Percentiles rank a stretch among this genome's conserved stretches.
These are phyloP conservation scores for Arctostaphylos glauca DNA, from an alignment of 148 eudicot genomes.

Conservation along the genomic window DNA sequence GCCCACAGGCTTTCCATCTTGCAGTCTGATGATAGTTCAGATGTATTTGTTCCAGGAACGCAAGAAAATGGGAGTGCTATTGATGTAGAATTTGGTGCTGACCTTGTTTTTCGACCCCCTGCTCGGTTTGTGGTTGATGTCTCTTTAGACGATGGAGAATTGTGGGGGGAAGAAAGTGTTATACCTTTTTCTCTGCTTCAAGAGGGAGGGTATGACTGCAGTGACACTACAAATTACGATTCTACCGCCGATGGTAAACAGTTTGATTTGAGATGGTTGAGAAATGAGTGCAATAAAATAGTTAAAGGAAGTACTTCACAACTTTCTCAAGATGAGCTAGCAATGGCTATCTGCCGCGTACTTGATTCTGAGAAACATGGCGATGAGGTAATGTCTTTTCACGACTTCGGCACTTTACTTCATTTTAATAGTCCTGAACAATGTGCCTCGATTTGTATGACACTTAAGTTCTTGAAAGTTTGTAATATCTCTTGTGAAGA, in stretches of 20 bases:
- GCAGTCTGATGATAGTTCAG: conserved; percentile 47
- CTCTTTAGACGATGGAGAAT: conserved; percentile 57
- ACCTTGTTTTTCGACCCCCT: conserved; percentile 71
- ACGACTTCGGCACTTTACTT: neutral
- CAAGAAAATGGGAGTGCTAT: conserved; percentile 30
- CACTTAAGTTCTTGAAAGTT: neutral
- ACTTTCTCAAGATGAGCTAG: conserved; percentile 89
- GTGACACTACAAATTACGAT: conserved; percentile 25
- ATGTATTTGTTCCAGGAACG: conserved; percentile 20
- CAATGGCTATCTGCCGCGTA: conserved; percentile 83
- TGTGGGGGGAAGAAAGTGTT: conserved; percentile 36
- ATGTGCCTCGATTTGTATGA: conserved; percentile 3
- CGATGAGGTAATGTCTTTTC: conserved; percentile 65
- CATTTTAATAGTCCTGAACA: conserved; percentile 1
- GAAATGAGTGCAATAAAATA: conserved; percentile 67
- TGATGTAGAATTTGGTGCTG: conserved; percentile 73
- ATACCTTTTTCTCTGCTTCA: conserved; percentile 45
- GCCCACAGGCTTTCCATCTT: conserved; percentile 49
- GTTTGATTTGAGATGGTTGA: conserved; percentile 83
- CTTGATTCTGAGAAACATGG: conserved; percentile 95
- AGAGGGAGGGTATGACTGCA: conserved; percentile 41
- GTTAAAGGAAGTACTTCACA: conserved; percentile 70
- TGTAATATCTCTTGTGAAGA: conserved; percentile 39
- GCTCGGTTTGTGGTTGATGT: conserved; percentile 74
- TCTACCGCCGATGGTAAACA: conserved; percentile 31